A percentile compares a stretch with the other conserved stretches of the same genome.
These are phyloP conservation scores for Boechera divaricarpa DNA, from an alignment of 345 rosid species.

Conservation along the genomic window DNA sequence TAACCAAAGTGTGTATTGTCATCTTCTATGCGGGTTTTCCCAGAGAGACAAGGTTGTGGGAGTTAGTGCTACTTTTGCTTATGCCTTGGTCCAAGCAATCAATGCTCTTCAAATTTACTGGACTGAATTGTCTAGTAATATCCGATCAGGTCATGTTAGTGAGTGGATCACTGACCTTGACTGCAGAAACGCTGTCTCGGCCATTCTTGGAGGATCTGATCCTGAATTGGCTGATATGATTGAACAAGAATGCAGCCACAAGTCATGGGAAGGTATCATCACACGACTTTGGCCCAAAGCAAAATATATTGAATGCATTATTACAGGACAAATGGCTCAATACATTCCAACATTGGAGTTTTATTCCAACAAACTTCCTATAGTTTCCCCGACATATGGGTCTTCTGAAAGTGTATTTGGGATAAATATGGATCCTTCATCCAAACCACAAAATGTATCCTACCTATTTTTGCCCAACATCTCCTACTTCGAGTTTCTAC, in stretches of 20 bases:
- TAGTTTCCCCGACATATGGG: slow-evolving; percentile 58
- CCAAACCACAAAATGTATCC: slow-evolving; percentile 63
- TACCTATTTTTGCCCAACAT: slow-evolving; percentile 66
- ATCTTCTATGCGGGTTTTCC: slow-evolving; percentile 61
- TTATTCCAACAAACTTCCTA: slow-evolving; percentile 64
- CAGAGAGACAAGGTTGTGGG: slow-evolving; percentile 56
- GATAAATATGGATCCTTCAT: slow-evolving; percentile 61
- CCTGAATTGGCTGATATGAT: slow-evolving; percentile 52
- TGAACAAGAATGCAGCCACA: slow-evolving; percentile 44
- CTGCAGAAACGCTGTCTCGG: slow-evolving; percentile 48
- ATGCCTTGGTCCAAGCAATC: slow-evolving; percentile 55
- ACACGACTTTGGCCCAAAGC: slow-evolving; percentile 64
- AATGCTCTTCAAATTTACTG: slow-evolving; percentile 58
- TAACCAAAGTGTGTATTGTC: slow-evolving; percentile 73
- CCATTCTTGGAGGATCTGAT: slow-evolving; percentile 47
- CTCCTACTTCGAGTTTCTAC: slow-evolving; percentile 73
- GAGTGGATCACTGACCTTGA: slow-evolving; percentile 62
- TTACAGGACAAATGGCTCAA: slow-evolving; percentile 70
- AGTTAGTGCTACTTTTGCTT: slow-evolving; percentile 59
- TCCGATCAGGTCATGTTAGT: slow-evolving; percentile 55
- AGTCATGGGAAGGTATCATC: slow-evolving; percentile 73
- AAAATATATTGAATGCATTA: slow-evolving; percentile 56
- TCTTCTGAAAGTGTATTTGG: slow-evolving; percentile 69
- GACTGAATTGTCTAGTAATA: slow-evolving; percentile 58
- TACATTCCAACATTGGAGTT: slow-evolving; percentile 62